Evolutionary conservation across 2,329 filamentous ascomycete genomes (phyloP).

Genomic region (Exserohilum rostratum): DNA sequence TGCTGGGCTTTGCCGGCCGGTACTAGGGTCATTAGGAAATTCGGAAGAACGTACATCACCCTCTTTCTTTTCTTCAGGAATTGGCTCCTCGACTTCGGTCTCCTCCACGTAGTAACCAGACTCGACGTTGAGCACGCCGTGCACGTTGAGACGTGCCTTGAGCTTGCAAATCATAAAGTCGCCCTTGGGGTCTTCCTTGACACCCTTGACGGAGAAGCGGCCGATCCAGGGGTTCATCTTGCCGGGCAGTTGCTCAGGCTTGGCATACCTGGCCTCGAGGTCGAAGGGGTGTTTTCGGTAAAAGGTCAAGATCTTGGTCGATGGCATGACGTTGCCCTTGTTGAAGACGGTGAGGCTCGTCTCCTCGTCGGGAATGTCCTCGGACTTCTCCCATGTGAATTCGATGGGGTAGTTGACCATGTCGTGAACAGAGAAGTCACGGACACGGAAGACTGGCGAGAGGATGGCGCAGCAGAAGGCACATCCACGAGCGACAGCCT

Average conservation of each 20-base stretch:
- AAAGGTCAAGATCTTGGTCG: conserved; percentile 98
- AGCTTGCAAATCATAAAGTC: conserved; percentile 99
- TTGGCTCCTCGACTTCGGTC: conserved; percentile 92
- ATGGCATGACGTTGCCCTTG: conserved; percentile 94
- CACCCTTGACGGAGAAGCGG: conserved; percentile 95
- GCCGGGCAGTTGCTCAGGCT: conserved; percentile 83
- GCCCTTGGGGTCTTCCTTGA: conserved; percentile 89
- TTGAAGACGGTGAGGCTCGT: conserved; percentile 97
- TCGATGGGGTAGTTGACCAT: conserved; percentile 98
- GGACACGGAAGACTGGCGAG: conserved; percentile 96
- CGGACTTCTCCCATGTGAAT: conserved; percentile 98
- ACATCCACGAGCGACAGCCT: conserved; percentile 93
- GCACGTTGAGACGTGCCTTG: conserved; percentile 94
- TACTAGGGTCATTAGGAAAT: conserved; percentile 31
- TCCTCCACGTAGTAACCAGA: conserved; percentile 98
- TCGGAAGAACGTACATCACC: conserved; percentile 68
- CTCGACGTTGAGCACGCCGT: conserved; percentile 95
- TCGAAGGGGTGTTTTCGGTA: conserved; percentile 98
- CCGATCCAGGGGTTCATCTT: conserved; percentile 95
- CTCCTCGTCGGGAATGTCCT: conserved; percentile 97
- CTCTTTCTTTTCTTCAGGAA: conserved; percentile 71
- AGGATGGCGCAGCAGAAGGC: conserved; percentile 98
- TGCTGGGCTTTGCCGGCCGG: conserved; percentile 25
- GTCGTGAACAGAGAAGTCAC: conserved; percentile 96
- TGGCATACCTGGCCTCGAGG: conserved; percentile 90